Evolutionary conservation across 1,139 yeast genomes (phyloP), one percentile per base, ranked within the genome.

Genomic region (Hyphopichia wangnamkhiaoensis): DNA sequence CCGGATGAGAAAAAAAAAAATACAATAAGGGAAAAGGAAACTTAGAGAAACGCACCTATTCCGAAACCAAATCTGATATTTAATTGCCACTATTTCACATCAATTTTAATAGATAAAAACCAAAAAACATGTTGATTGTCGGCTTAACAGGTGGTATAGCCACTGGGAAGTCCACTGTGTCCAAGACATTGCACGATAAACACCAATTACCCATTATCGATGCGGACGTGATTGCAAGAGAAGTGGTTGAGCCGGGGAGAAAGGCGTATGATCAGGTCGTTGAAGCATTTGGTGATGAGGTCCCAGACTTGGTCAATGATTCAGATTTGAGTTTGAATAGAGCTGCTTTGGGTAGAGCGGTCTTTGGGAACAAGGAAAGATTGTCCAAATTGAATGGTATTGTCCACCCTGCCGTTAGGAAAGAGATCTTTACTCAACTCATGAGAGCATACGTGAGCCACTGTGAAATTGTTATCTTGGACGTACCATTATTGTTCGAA

Each of bases 91-190:
- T 23, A 9, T 23, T 23, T 12, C 12, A 23, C 40, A 19, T n/a
- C 37, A 18, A 4, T 13, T 25, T 10, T 20, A 20, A 24, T 30
- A n/a, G n/a, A n/a, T n/a, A n/a, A n/a, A n/a, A n/a, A n/a, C n/a
- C n/a, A n/a, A n/a, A n/a, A n/a, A 34, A 3, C 4, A 93, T 93
- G 98, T 76, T 93, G 38, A 76, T 93, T 26, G 77, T 94, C 8
- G 99, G 99, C 1, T 74, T 93, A 19, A 93, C 98, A 0, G 99
- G 99, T 1, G 97, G 97, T 1, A 93, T 93, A 38, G 96, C 97
- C 8, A 78, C 94, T 4, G 99, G 99, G 1, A 94, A 94, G 58
- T 85, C 96, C 12, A 91, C 98, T 0, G 98, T 89, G 0, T 88
- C 97, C 0, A 59, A 65, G 14, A 61, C 75, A 21, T 65, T 93